phyloP scores from a whole-genome alignment of 2,329 filamentous ascomycete genomes.

The Kalmusia sp. region DNA sequence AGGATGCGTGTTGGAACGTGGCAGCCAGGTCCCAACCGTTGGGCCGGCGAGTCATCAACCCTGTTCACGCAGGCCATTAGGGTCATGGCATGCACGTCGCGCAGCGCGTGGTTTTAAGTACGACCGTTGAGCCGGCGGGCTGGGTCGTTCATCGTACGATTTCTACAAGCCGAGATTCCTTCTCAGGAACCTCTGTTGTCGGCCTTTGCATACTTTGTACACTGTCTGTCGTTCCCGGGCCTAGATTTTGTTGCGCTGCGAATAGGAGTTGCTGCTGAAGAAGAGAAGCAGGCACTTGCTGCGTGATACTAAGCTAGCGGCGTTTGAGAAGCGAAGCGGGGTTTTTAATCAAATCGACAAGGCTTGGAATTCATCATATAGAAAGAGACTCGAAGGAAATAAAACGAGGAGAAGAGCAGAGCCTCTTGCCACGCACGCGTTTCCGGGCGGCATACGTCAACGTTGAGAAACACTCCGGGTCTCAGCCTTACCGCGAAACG shows the following conservation, averaged over 20 bases:
- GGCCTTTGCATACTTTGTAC: too few relatives aligned
- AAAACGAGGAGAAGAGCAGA: neutral
- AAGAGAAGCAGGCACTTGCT: neutral
- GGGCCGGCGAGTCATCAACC: conserved; percentile 8
- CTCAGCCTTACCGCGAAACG: neutral
- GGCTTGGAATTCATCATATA: neutral
- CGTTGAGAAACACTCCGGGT: neutral
- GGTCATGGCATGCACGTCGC: neutral
- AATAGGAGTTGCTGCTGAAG: neutral
- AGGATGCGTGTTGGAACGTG: neutral
- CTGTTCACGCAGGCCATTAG: neutral
- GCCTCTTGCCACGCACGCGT: neutral
- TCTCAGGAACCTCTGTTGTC: too few relatives aligned
- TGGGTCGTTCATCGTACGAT: conserved; percentile 2
- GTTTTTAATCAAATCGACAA: neutral
- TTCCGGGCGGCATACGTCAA: neutral
- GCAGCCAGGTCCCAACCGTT: neutral
- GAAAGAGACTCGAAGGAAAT: too few relatives aligned
- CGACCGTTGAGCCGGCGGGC: conserved; percentile 2
- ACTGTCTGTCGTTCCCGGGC: neutral
- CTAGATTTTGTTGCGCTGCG: too few relatives aligned
- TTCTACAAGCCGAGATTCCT: neutral
- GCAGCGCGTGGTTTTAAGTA: conserved; percentile 6
- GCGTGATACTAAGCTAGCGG: neutral
- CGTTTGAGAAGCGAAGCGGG: neutral